Percentiles rank a stretch among this genome's conserved stretches.
phyloP scores from a whole-genome alignment of 2,329 filamentous ascomycete species.

The Fusarium sulawesiense region DNA sequence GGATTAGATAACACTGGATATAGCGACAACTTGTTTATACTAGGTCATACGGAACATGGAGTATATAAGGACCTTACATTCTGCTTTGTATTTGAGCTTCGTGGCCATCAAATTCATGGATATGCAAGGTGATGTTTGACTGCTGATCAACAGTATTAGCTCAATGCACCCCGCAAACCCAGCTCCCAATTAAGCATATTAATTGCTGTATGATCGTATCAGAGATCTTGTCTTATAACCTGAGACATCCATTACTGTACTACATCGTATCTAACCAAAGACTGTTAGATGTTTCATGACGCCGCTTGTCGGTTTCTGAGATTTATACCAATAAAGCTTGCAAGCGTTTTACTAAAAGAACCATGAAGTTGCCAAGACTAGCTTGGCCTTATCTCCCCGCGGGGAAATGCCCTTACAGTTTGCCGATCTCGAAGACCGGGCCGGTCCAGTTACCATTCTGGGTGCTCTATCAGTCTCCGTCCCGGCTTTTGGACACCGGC shows the following conservation, averaged over 20 bases:
- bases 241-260: neutral
- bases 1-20: slow-evolving; percentile 19
- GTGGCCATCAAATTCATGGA: neutral
- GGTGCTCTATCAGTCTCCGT: neutral
- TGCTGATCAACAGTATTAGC: neutral
- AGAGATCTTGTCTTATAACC: neutral
- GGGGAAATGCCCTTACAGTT: neutral
- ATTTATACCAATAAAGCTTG: neutral
- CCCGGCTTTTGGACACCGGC: neutral
- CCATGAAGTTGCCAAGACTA: neutral
- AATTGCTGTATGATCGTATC: neutral
- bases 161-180: neutral
- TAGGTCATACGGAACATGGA: neutral
- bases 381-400: neutral
- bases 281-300: too few relatives aligned
- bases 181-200: neutral
- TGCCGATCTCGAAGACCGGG: slow-evolving; percentile 3
- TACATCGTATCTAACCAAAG: too few relatives aligned
- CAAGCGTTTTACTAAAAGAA: neutral
- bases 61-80: neutral
- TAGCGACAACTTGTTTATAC: neutral
- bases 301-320: too few relatives aligned
- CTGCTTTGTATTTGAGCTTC: neutral
- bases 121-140: neutral
- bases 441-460: neutral